Conservation (phyloP, 164 flowering plant genomes). For the Nymphaea thermarum region DNA sequence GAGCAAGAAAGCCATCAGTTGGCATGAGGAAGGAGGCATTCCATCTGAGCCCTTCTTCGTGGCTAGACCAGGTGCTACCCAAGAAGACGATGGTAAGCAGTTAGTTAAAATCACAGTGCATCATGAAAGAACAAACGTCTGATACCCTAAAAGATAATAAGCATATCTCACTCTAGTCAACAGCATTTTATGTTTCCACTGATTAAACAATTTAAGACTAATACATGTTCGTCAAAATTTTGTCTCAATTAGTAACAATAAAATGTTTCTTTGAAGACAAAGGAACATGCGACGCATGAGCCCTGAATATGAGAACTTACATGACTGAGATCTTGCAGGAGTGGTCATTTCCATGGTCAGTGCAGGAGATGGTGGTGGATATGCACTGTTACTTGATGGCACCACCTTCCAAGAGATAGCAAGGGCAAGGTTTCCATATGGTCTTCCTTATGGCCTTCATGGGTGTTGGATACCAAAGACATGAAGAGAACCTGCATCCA, state of each 20-base stretch:
- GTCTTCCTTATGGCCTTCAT: background rate
- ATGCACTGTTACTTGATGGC: conserved; percentile 75
- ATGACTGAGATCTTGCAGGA: conserved; percentile 26
- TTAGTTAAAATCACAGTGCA: background rate
- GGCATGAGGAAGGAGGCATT: conserved; percentile 68
- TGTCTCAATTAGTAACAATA: background rate
- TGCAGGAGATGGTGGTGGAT: conserved; percentile 69
- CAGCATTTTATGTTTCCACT: background rate
- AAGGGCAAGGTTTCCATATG: conserved; percentile 45
- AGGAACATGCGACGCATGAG: background rate
- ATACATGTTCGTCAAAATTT: too few species aligned
- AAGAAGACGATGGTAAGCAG: conserved; percentile 84
- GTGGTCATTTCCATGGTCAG: conserved; percentile 85
- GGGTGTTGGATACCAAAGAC: background rate
- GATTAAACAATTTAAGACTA: background rate
- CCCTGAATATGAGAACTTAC: background rate
- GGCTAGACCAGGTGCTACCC: conserved; percentile 72
- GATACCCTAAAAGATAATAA: background rate
- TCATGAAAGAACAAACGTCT: background rate
- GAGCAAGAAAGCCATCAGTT: conserved; percentile 65
- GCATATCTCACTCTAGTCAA: background rate
- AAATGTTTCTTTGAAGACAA: background rate
- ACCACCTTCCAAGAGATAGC: conserved; percentile 79
- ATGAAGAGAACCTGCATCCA: background rate
- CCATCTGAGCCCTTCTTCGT: conserved; percentile 96